A percentile compares a stretch with the other conserved stretches of the same genome.
Evolutionary conservation across 345 rosid genomes (phyloP).

Genomic region (Arabis hirsuta): DNA sequence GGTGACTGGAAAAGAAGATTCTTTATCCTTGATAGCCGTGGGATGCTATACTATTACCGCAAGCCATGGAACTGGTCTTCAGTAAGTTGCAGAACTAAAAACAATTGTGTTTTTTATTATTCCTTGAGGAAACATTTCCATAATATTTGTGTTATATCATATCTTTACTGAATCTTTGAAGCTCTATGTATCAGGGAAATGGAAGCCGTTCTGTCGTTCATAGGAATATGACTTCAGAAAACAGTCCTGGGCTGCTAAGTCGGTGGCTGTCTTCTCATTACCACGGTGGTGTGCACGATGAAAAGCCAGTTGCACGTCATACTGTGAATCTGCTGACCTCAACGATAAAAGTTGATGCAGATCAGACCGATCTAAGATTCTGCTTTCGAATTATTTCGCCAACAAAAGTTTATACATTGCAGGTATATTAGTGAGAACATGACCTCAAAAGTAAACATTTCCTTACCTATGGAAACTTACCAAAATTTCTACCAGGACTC

Average conservation of each 20-base stretch:
- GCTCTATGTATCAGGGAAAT: slow-evolving; percentile 51
- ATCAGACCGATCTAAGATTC: slow-evolving; percentile 79
- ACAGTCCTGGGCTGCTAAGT: slow-evolving; percentile 66
- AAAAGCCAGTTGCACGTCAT: slow-evolving; percentile 74
- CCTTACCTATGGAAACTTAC: slow-evolving; percentile 1
- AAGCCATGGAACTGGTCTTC: slow-evolving; percentile 65
- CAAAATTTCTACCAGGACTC: not conserved
- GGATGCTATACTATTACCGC: slow-evolving; percentile 85
- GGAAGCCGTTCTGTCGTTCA: slow-evolving; percentile 60
- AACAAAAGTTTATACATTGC: slow-evolving; percentile 64
- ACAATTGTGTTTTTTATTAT: slow-evolving; percentile 1
- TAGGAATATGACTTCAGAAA: slow-evolving; percentile 56
- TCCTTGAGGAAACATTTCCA: slow-evolving; percentile 25
- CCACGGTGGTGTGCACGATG: slow-evolving; percentile 74
- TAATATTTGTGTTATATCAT: slow-evolving; percentile 17
- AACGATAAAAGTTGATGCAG: slow-evolving; percentile 77
- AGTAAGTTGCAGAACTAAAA: slow-evolving; percentile 50
- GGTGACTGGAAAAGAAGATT: slow-evolving; percentile 86
- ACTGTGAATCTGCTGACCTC: slow-evolving; percentile 77
- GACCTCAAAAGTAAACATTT: not conserved
- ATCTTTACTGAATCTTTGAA: slow-evolving; percentile 34
- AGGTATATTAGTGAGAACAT: slow-evolving; percentile 50
- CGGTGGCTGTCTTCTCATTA: slow-evolving; percentile 85
- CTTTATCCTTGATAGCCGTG: slow-evolving; percentile 83
- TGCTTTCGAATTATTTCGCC: slow-evolving; percentile 83